Percentiles rank a stretch among this genome's conserved stretches.
These are phyloP conservation scores for Mucor velutinosus DNA, from an alignment of 371 early-diverging fungal species.

Conservation along the genomic window DNA sequence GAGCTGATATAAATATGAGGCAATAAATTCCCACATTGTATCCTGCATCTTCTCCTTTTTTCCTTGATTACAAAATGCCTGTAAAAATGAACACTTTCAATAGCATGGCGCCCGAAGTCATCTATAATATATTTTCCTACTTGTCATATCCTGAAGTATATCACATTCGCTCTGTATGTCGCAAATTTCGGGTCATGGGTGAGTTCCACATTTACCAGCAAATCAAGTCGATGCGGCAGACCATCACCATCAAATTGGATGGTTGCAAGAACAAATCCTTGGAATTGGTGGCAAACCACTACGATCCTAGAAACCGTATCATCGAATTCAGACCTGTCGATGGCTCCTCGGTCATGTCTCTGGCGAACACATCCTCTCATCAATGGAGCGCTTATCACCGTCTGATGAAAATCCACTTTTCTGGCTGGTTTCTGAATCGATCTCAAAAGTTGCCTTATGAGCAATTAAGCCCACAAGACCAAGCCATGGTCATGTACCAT, in stretches of 20 bases:
- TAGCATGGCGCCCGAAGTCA: conserved; percentile 39
- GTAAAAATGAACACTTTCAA: not conserved
- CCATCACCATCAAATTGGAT: conserved; percentile 33
- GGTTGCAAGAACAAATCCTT: conserved; percentile 18
- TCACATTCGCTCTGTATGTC: conserved; percentile 31
- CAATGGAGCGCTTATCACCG: conserved; percentile 30
- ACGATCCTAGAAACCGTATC: conserved; percentile 36
- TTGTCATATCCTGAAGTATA: conserved; percentile 39
- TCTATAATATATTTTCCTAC: conserved; percentile 36
- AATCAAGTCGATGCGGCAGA: conserved; percentile 21
- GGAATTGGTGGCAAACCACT: conserved; percentile 25
- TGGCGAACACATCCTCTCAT: conserved; percentile 6
- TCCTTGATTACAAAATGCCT: not conserved
- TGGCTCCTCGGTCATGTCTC: not conserved
- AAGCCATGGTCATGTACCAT: conserved; percentile 40
- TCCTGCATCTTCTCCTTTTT: conserved; percentile 13
- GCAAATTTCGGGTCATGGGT: conserved; percentile 26
- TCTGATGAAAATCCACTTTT: conserved; percentile 39
- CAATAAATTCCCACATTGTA: conserved; percentile 18
- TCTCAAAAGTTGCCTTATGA: conserved; percentile 4
- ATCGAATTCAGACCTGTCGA: conserved; percentile 40
- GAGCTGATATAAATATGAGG: not conserved
- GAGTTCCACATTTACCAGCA: conserved; percentile 38
- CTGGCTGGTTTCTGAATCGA: conserved; percentile 23
- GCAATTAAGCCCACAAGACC: conserved; percentile 28